Base-by-base conservation (phyloP, 768 basidiomycete species). In the Suillus alpinus region DNA sequence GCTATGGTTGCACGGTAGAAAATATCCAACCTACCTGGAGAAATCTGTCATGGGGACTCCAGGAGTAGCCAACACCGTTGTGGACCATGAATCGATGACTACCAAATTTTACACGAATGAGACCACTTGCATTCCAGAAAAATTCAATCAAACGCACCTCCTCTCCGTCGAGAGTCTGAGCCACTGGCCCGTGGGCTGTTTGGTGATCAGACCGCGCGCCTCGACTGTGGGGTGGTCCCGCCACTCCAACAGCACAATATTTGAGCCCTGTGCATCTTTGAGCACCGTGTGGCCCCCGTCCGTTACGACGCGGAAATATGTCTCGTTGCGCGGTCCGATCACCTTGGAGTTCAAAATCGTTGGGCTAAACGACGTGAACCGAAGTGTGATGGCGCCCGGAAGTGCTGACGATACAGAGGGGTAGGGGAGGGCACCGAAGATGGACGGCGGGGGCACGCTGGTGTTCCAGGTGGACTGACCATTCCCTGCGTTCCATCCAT, bases 351-450 rank as follows among this genome's bases (percentile, higher is more conserved):
- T 84, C 57, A 87, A 75, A 8, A 88, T 73, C 40, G 77, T 78
- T 4, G 83, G 80, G 60, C 74, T 80, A 67, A 83, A 77, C 13
- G 77, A 72, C 12, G 80, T 79, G 76, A 88, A 83, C 52, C 77
- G 76, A 70, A 83, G 82, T 6, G 75, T 73, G 63, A 78, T 65
- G 59, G 75, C 73, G 16, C 73, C 68, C 34, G 74, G 71, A 16
- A 78, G 65, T 26, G 73, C 39, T 6, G 75, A 67, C 6, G 75
- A 61, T 34, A 75, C 59, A 26, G 72, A 57, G 0, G 83, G 79
- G 65, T 83, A 86, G 32, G 87, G 87, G 20, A 88, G 81, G 0
- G 86, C 86, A 6, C 87, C 87, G 65, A 83, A 85, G 60, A 87
- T 72, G 51, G 87, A 87, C 51, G 86, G 83, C 5, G 77, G 67